phyloP scores from a whole-genome alignment of 2,329 filamentous ascomycete species.

The Neoscytalidium dimidiatum region DNA sequence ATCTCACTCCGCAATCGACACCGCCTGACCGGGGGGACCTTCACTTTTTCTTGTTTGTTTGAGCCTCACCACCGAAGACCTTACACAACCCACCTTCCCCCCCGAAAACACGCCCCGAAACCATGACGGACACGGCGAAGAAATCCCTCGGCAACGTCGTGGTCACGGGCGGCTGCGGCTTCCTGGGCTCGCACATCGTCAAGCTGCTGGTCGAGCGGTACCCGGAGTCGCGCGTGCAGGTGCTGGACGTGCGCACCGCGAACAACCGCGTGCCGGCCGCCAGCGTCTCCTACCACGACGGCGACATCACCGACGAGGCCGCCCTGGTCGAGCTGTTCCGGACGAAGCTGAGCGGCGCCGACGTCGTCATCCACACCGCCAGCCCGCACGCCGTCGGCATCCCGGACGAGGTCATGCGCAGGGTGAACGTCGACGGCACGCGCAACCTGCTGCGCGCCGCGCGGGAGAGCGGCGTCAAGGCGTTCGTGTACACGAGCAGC shows the following conservation, averaged over 20 bases:
- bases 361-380: conserved; percentile 54
- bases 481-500: conserved; percentile 56
- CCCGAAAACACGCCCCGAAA: neutral
- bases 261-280: conserved; percentile 41
- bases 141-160: conserved; percentile 47
- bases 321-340: conserved; percentile 45
- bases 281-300: conserved; percentile 51
- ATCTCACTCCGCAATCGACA: neutral
- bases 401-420: conserved; percentile 46
- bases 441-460: conserved; percentile 50
- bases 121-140: neutral
- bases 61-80: neutral
- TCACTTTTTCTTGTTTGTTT: neutral
- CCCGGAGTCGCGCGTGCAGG: conserved; percentile 46
- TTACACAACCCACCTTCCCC: neutral
- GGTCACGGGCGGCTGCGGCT: conserved; percentile 54
- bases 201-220: conserved; percentile 44
- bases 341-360: conserved; percentile 41
- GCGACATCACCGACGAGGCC: conserved; percentile 51
- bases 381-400: conserved; percentile 28
- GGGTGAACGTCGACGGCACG: conserved; percentile 55
- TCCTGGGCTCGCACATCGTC: conserved; percentile 55
- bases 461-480: conserved; percentile 51
- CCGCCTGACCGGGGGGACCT: neutral
- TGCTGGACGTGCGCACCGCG: conserved; percentile 49